Conservation (phyloP, 306 rosid genomes). For the Quercus aquifolioides region DNA sequence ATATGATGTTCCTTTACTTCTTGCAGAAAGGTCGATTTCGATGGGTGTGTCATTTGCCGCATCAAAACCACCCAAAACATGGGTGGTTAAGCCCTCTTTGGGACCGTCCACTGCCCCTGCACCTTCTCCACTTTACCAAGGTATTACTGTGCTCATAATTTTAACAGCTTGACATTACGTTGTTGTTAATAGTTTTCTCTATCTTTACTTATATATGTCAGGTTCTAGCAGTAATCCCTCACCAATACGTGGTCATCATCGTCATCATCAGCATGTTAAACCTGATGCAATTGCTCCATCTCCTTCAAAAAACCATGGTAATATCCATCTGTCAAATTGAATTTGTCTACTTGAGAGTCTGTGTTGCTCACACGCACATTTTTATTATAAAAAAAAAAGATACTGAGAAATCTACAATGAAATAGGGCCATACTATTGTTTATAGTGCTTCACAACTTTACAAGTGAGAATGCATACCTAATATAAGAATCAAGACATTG, state of each 20-base stretch:
- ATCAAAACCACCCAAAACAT: constrained; percentile 27
- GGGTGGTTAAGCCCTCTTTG: constrained; percentile 37
- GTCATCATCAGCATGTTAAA: constrained; percentile 31
- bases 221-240: constrained; percentile 39
- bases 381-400: not conserved
- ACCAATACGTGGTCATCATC: constrained; percentile 19
- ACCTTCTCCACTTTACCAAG: constrained; percentile 58
- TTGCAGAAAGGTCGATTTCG: constrained; percentile 58
- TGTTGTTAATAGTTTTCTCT: constrained; percentile 11
- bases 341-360: constrained; percentile 1
- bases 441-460: not conserved
- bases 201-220: constrained; percentile 33
- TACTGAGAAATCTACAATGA: not conserved
- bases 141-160: constrained; percentile 24
- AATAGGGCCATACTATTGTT: not conserved
- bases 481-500: not conserved
- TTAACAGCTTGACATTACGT: not conserved
- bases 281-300: constrained; percentile 54
- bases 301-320: constrained; percentile 71
- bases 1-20: constrained; percentile 7
- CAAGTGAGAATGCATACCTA: not conserved
- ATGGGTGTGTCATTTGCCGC: constrained; percentile 41
- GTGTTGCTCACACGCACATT: not conserved
- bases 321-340: constrained; percentile 5
- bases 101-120: constrained; percentile 44